Conservation (phyloP, 2,329 filamentous ascomycete genomes). For the Sordariomycetes sp. region DNA sequence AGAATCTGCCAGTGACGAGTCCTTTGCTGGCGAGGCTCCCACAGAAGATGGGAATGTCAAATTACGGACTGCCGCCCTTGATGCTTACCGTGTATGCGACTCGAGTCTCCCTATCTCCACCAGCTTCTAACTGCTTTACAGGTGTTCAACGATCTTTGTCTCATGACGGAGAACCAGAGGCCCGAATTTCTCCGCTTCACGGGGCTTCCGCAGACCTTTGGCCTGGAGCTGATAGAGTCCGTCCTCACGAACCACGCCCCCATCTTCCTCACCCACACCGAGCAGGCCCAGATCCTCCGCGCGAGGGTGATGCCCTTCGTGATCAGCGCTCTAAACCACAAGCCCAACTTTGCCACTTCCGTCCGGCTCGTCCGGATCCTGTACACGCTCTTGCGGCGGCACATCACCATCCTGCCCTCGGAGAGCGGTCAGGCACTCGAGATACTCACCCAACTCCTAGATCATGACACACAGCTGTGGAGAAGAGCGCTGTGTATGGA, state of each 20-base stretch:
- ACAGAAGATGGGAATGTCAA: slow-evolving; percentile 50
- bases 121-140: slow-evolving; percentile 13
- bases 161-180: slow-evolving; percentile 73
- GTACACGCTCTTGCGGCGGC: slow-evolving; percentile 66
- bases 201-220: slow-evolving; percentile 67
- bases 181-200: slow-evolving; percentile 73
- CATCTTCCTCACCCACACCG: slow-evolving; percentile 65
- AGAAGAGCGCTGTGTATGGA: slow-evolving; percentile 86
- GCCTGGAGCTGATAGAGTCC: slow-evolving; percentile 84
- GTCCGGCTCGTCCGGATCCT: slow-evolving; percentile 74
- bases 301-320: slow-evolving; percentile 72
- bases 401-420: slow-evolving; percentile 58
- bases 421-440: slow-evolving; percentile 78
- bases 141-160: slow-evolving; percentile 82
- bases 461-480: slow-evolving; percentile 76
- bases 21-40: slow-evolving; percentile 53
- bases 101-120: no score
- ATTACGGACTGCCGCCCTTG: slow-evolving; percentile 64
- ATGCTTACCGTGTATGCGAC: slow-evolving; percentile 58
- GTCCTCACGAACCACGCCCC: slow-evolving; percentile 74
- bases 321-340: slow-evolving; percentile 64
- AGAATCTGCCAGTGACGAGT: slow-evolving; percentile 35
- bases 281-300: slow-evolving; percentile 69
- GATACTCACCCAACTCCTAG: slow-evolving; percentile 72
- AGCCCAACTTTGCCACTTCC: slow-evolving; percentile 66